A percentile compares a stretch with the other conserved stretches of the same genome.
phyloP scores from a whole-genome alignment of 2,329 filamentous ascomycete species.

The Penicillium sp. region DNA sequence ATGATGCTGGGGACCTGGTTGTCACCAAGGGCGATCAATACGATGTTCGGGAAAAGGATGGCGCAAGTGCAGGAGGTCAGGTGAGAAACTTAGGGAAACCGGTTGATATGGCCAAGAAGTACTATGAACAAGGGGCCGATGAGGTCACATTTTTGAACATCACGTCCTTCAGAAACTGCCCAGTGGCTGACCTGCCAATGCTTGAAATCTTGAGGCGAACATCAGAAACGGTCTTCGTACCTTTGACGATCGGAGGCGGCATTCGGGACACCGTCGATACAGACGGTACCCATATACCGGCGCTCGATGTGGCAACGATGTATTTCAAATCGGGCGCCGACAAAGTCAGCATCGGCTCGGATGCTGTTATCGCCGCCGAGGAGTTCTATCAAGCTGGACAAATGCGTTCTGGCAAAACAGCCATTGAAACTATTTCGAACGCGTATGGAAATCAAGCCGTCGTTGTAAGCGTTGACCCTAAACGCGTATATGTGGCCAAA shows the following conservation, averaged over 20 bases:
- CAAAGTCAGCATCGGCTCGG: conserved; percentile 95
- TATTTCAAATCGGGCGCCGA: conserved; percentile 98
- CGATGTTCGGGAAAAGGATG: conserved; percentile 88
- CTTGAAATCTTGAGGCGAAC: conserved; percentile 87
- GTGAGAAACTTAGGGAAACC: conserved; percentile 97
- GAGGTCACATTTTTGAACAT: conserved; percentile 99
- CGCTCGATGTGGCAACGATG: conserved; percentile 90
- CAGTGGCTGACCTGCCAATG: conserved; percentile 91
- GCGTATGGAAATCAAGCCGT: conserved; percentile 98
- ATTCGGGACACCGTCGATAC: conserved; percentile 92
- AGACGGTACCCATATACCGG: conserved; percentile 83
- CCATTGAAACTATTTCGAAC: conserved; percentile 91
- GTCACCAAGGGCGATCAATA: conserved; percentile 99
- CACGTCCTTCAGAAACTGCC: conserved; percentile 95
- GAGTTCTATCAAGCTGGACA: conserved; percentile 78
- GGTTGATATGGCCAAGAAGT: conserved; percentile 88
- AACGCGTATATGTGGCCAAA: conserved; percentile 79
- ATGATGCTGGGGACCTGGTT: conserved; percentile 92
- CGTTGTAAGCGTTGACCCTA: conserved; percentile 93
- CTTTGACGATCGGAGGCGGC: conserved; percentile 91
- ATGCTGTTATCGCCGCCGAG: conserved; percentile 91
- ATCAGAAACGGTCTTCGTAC: conserved; percentile 92
- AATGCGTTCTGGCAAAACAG: conserved; percentile 77
- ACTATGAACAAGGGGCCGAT: conserved; percentile 96
- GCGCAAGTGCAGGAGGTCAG: conserved; percentile 58